These are phyloP conservation scores for Neofusicoccum umdonicola DNA, from an alignment of 2,329 filamentous ascomycete genomes.

Conservation along the genomic window DNA sequence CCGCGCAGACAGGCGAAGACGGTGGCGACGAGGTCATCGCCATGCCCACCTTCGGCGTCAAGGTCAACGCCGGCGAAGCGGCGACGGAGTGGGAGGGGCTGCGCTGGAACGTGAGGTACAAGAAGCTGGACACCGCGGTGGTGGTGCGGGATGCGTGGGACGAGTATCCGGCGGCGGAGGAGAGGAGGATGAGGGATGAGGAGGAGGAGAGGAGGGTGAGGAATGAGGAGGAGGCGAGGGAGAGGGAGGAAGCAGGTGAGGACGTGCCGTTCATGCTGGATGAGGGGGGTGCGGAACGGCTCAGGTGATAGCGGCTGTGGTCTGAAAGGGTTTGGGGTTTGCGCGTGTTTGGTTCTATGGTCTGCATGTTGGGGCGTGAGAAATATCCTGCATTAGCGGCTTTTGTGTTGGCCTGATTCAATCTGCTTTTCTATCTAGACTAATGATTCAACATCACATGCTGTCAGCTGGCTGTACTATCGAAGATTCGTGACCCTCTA, in stretches of 20 bases:
- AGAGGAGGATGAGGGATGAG: neutral
- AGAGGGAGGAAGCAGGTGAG: neutral
- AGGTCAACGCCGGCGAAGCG: slow-evolving; percentile 10
- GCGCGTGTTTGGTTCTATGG: too few relatives aligned
- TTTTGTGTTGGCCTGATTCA: too few relatives aligned
- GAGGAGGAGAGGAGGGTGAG: neutral
- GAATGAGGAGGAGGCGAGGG: neutral
- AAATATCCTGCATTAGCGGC: too few relatives aligned
- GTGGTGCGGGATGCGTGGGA: slow-evolving; percentile 14
- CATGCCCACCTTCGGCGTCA: slow-evolving; percentile 30
- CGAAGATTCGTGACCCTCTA: too few relatives aligned
- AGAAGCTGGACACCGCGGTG: slow-evolving; percentile 23
- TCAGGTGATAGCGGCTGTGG: neutral
- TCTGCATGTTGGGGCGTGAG: too few relatives aligned
- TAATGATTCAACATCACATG: too few relatives aligned
- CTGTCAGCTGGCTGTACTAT: too few relatives aligned
- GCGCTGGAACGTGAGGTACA: slow-evolving; percentile 26
- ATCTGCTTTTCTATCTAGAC: too few relatives aligned
- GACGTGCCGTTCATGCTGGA: slow-evolving; percentile 9
- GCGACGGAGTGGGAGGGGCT: slow-evolving; percentile 18
- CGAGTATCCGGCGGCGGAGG: neutral
- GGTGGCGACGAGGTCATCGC: slow-evolving; percentile 24
- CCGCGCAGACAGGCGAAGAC: neutral
- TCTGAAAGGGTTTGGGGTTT: too few relatives aligned
- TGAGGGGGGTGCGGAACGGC: neutral